Percentiles rank a stretch among this genome's conserved stretches.
These are phyloP conservation scores for Fragaria ananassa DNA, from an alignment of 306 rosid species.

Conservation along the genomic window DNA sequence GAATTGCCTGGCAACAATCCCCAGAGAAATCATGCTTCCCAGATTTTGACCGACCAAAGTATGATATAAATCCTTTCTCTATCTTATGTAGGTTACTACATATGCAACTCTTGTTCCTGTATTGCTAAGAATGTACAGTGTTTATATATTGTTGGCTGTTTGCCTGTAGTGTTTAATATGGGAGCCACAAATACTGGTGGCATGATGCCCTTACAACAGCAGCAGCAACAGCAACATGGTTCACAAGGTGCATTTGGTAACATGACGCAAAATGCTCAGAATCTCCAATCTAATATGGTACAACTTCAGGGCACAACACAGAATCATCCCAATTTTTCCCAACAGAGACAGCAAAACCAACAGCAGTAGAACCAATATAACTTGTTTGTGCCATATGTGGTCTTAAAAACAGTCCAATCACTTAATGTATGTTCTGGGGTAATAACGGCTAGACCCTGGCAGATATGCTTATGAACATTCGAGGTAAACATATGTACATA, in stretches of 20 bases:
- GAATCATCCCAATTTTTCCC: slow-evolving; percentile 72
- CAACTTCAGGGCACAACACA: slow-evolving; percentile 65
- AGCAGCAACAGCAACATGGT: slow-evolving; percentile 52
- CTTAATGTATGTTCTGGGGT: neutral
- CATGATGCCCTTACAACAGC: slow-evolving; percentile 69
- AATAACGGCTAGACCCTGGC: neutral
- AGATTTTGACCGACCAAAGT: slow-evolving; percentile 84
- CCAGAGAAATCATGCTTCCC: slow-evolving; percentile 78
- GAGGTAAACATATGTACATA: neutral
- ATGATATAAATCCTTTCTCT: slow-evolving; percentile 27
- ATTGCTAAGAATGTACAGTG: neutral
- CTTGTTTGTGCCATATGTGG: neutral
- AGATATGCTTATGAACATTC: neutral
- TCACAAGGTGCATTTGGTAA: slow-evolving; percentile 74
- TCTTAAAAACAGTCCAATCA: neutral
- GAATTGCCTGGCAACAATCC: slow-evolving; percentile 77
- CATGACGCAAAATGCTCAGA: slow-evolving; percentile 70
- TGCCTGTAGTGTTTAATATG: slow-evolving; percentile 73
- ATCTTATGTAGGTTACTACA: neutral
- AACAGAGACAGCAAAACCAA: slow-evolving; percentile 89
- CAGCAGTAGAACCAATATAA: slow-evolving; percentile 39
- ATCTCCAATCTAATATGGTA: slow-evolving; percentile 72
- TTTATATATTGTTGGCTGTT: slow-evolving; percentile 23
- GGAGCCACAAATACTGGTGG: slow-evolving; percentile 71
- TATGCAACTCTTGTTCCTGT: slow-evolving; percentile 1